phyloP scores from a whole-genome alignment of 768 basidiomycete species.

The Lentinula guzmanii region DNA sequence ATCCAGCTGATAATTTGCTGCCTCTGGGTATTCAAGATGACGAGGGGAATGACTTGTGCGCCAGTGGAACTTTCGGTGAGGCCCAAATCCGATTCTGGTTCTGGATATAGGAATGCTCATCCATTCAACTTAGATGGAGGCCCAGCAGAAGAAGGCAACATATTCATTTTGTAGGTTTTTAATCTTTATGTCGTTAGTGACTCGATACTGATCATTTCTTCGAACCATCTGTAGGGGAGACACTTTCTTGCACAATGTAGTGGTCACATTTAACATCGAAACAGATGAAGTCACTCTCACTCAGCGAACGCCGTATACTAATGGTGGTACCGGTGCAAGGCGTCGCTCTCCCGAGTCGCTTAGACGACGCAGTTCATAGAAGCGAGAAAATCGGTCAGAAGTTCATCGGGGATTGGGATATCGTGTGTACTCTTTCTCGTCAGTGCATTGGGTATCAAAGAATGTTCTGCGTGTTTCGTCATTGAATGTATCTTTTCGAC shows the following conservation, averaged over 20 bases:
- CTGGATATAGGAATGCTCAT: conserved; percentile 9
- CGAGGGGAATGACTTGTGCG: neutral
- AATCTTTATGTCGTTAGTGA: neutral
- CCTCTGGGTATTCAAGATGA: conserved; percentile 13
- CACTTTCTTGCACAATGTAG: conserved; percentile 19
- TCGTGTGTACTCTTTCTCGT: too few species aligned
- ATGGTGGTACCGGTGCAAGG: neutral
- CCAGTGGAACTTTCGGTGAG: conserved; percentile 9
- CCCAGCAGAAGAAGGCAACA: conserved; percentile 9
- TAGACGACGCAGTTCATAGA: neutral
- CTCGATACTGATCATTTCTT: neutral
- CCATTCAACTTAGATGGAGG: conserved; percentile 13
- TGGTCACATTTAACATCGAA: conserved; percentile 14
- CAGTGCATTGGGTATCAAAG: too few species aligned
- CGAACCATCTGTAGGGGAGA: conserved; percentile 12
- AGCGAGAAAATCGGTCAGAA: too few species aligned
- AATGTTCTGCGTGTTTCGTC: too few species aligned
- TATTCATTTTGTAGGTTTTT: conserved; percentile 16
- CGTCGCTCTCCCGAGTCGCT: neutral
- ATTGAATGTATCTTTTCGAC: too few species aligned
- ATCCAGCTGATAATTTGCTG: conserved; percentile 14
- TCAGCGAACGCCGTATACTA: conserved; percentile 12
- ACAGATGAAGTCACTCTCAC: conserved; percentile 13
- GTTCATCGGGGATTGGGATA: too few species aligned
- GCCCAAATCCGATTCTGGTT: conserved; percentile 9